These are phyloP conservation scores for Russula sp. DNA, from an alignment of 768 basidiomycete species.

Conservation along the genomic window DNA sequence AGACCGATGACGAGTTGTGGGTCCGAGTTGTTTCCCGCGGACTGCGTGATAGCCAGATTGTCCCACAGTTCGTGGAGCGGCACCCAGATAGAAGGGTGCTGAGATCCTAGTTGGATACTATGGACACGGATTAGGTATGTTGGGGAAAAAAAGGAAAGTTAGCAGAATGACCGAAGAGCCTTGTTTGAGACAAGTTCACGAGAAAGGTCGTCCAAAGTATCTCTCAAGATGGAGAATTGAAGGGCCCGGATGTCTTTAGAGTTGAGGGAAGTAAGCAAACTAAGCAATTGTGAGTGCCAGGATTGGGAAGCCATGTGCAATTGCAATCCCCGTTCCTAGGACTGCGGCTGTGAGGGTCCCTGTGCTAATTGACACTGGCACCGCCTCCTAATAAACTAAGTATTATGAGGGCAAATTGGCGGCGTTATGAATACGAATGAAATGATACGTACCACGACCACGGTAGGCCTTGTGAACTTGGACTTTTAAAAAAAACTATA, in stretches of 20 bases:
- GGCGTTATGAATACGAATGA: neutral
- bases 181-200: constrained; percentile 15
- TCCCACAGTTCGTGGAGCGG: constrained; percentile 42
- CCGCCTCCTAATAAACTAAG: neutral
- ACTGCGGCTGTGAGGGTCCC: neutral
- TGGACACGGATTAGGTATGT: neutral
- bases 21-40: constrained; percentile 40
- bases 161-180: constrained; percentile 12
- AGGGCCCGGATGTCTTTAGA: neutral
- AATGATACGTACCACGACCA: neutral
- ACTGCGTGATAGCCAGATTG: constrained; percentile 23
- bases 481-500: too few relatives aligned
- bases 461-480: neutral
- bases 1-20: constrained; percentile 34
- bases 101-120: constrained; percentile 18
- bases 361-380: neutral
- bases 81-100: constrained; percentile 18
- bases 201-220: constrained; percentile 10
- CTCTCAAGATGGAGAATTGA: neutral
- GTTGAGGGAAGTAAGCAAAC: neutral
- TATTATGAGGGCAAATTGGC: neutral
- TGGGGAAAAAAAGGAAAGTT: neutral
- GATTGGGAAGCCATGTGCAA: neutral
- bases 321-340: neutral
- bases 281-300: constrained; percentile 13